Conservation (phyloP, 257 asterid species). For the Verbena officinalis region DNA sequence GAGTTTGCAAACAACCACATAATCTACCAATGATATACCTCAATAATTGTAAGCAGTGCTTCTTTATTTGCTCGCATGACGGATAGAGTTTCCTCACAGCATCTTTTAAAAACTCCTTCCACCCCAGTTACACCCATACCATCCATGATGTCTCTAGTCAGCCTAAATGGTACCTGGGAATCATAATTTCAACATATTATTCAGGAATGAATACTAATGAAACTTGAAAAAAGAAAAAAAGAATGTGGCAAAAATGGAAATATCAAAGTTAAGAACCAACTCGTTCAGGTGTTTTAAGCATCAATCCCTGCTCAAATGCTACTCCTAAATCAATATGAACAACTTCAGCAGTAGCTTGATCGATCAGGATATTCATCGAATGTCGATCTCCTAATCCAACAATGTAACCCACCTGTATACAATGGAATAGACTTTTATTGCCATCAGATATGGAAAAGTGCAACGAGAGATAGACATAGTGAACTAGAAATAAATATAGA, state of each 20-base stretch:
- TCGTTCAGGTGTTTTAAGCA: conserved; percentile 98
- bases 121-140: conserved; percentile 99
- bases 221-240: conserved; percentile 17
- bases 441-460: background rate
- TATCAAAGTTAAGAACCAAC: conserved; percentile 40
- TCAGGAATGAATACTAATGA: conserved; percentile 15
- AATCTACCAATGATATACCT: conserved; percentile 46
- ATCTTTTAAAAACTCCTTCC: conserved; percentile 96
- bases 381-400: conserved; percentile 99
- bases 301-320: conserved; percentile 99
- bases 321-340: conserved; percentile 98
- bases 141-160: conserved; percentile 88
- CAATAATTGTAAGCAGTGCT: conserved; percentile 92
- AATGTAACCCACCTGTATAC: conserved; percentile 87
- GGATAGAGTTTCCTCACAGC: conserved; percentile 95
- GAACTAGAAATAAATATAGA: too few species aligned
- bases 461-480: too few species aligned
- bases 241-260: conserved; percentile 27
- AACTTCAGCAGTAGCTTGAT: conserved; percentile 97
- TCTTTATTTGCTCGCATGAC: conserved; percentile 97
- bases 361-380: conserved; percentile 89
- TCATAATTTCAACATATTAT: conserved; percentile 15
- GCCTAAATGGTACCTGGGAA: conserved; percentile 88
- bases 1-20: too few species aligned
- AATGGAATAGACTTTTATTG: conserved; percentile 10